These are phyloP conservation scores for Cyclostephanos tholiformis DNA, from an alignment of 108 stramenopile species.

Conservation along the genomic window DNA sequence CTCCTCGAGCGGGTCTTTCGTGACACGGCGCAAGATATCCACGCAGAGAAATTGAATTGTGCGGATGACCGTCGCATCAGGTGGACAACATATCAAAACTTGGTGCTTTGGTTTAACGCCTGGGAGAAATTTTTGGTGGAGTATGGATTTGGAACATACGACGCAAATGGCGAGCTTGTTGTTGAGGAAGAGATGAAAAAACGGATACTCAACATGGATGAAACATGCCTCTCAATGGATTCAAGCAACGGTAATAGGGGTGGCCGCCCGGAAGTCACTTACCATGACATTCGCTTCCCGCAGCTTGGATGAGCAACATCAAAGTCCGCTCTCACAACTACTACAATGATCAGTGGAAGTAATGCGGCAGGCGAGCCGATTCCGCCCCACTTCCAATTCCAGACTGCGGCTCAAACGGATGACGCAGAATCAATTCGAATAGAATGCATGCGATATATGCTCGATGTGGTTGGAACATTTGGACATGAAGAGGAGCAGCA, in stretches of 20 bases:
- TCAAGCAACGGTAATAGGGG: slow-evolving; percentile 11
- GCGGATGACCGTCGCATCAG: slow-evolving; percentile 18
- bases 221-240: slow-evolving; percentile 10
- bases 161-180: background rate
- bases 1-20: background rate
- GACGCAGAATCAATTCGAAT: too few species aligned
- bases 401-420: too few species aligned
- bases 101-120: slow-evolving; percentile 15
- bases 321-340: background rate
- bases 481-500: too few species aligned
- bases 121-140: slow-evolving; percentile 24
- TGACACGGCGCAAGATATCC: background rate
- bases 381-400: too few species aligned
- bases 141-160: slow-evolving; percentile 11
- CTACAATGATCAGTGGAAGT: slow-evolving; percentile 17
- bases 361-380: slow-evolving; percentile 9
- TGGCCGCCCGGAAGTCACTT: slow-evolving; percentile 5
- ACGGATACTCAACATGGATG: slow-evolving; percentile 20
- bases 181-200: slow-evolving; percentile 1
- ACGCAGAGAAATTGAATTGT: background rate
- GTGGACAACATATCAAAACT: slow-evolving; percentile 23
- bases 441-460: too few species aligned
- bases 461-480: too few species aligned
- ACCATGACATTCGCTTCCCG: too few species aligned
- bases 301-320: slow-evolving; percentile 12